Conservation (phyloP, 1,284 basidiomycete genomes). For the Pseudozyma sp. region DNA sequence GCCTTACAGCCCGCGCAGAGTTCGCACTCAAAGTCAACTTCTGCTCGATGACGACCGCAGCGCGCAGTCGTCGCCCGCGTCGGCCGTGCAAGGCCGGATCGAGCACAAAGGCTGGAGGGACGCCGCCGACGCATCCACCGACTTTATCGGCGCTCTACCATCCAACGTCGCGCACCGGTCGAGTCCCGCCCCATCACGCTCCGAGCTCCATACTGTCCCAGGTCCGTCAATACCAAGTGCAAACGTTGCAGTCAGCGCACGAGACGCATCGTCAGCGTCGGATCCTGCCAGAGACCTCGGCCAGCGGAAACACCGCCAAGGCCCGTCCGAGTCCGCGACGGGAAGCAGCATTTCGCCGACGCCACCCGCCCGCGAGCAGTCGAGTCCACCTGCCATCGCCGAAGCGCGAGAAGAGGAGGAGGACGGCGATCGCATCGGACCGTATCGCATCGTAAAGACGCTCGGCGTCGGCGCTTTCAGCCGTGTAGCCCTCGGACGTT, state of each 20-base stretch:
- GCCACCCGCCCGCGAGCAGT: conserved; percentile 2
- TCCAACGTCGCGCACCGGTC: conserved; percentile 13
- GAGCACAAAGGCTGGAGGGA: conserved; percentile 37
- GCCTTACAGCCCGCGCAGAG: conserved; percentile 25
- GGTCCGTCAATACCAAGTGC: conserved; percentile 1
- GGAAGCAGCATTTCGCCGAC: conserved; percentile 37
- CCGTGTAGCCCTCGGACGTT: conserved; percentile 59
- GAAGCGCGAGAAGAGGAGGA: conserved; percentile 56
- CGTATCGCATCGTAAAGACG: conserved; percentile 53
- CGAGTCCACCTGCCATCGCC: conserved; percentile 11
- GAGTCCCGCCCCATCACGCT: conserved; percentile 12
- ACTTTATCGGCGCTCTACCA: conserved; percentile 17
- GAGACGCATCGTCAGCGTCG: neutral
- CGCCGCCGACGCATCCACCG: conserved; percentile 27
- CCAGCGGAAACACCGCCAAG: conserved; percentile 19
- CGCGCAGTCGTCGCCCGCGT: conserved; percentile 35
- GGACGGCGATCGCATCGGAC: conserved; percentile 48
- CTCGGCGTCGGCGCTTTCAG: conserved; percentile 67
- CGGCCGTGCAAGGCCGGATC: conserved; percentile 13
- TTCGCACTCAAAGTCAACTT: conserved; percentile 25
- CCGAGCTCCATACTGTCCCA: conserved; percentile 12
- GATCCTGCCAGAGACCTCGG: conserved; percentile 13
- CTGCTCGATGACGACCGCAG: conserved; percentile 44
- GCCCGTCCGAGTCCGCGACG: conserved; percentile 28
- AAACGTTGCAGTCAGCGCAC: conserved; percentile 1